These are phyloP conservation scores for Tulasnella sp. DNA, from an alignment of 768 basidiomycete genomes.

Conservation along the genomic window DNA sequence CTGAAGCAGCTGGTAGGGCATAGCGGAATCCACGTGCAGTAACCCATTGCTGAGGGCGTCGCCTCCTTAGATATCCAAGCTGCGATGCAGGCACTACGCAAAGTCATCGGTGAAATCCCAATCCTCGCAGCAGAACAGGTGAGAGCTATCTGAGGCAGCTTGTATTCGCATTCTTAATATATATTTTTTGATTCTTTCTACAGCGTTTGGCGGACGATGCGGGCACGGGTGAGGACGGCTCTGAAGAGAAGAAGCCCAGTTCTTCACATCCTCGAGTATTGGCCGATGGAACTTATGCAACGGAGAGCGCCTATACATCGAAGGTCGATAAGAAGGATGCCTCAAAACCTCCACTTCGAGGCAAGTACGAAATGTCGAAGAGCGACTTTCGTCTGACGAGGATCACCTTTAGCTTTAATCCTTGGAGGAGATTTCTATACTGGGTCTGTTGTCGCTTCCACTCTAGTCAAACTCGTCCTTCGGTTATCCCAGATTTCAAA, in stretches of 20 bases:
- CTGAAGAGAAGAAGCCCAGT: conserved; percentile 44
- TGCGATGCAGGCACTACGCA: conserved; percentile 73
- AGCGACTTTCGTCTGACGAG: conserved; percentile 1
- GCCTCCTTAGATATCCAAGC: conserved; percentile 55
- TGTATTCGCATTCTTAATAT: conserved; percentile 30
- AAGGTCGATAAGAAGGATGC: conserved; percentile 72
- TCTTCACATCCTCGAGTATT: conserved; percentile 68
- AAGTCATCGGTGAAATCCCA: conserved; percentile 93
- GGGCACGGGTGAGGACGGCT: conserved; percentile 49
- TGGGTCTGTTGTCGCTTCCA: conserved; percentile 80
- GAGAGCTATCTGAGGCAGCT: conserved; percentile 19
- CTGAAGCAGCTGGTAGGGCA: conserved; percentile 47
- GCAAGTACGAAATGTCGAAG: conserved; percentile 42
- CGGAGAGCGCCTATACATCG: conserved; percentile 82
- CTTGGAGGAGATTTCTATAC: conserved; percentile 98
- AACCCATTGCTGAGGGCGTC: background rate
- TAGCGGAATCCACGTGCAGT: background rate
- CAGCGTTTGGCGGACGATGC: conserved; percentile 66
- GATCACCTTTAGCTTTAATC: conserved; percentile 57
- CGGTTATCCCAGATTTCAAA: conserved; percentile 53
- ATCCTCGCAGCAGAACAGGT: conserved; percentile 88
- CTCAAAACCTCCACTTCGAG: conserved; percentile 83
- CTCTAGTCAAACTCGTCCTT: conserved; percentile 87
- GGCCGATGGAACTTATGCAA: conserved; percentile 97
- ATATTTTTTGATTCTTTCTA: background rate